Conservation (phyloP, 1,139 yeast genomes). For the Debaryomyces subglobosus region DNA sequence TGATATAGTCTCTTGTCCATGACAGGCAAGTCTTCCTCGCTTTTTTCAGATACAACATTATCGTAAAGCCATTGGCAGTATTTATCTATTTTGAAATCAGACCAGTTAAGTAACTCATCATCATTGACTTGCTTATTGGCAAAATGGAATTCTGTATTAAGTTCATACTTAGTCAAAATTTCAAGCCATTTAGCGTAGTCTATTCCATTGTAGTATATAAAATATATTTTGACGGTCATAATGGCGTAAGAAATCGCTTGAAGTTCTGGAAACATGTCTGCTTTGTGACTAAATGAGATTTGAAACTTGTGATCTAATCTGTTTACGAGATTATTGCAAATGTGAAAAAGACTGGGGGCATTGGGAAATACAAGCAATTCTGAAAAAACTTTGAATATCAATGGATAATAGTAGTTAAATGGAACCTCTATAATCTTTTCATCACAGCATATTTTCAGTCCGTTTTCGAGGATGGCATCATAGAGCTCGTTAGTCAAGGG, state of each 20-base stretch:
- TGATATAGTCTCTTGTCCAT: conserved; percentile 40
- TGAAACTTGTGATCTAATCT: conserved; percentile 13
- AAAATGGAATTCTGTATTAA: conserved; percentile 23
- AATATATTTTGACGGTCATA: conserved; percentile 32
- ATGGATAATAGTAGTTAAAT: conserved; percentile 37
- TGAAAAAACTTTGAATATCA: conserved; percentile 30
- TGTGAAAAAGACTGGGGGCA: conserved; percentile 31
- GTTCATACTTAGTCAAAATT: conserved; percentile 22
- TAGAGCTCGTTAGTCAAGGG: conserved; percentile 35
- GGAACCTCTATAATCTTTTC: conserved; percentile 16
- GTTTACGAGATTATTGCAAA: conserved; percentile 19
- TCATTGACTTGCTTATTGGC: conserved; percentile 11
- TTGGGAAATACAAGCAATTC: conserved; percentile 35
- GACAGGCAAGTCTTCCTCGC: conserved; percentile 25
- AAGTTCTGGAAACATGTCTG: conserved; percentile 32
- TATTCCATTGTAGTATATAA: conserved; percentile 20
- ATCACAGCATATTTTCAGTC: conserved; percentile 12
- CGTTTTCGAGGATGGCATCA: conserved; percentile 19
- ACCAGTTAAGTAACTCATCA: conserved; percentile 41
- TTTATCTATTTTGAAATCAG: conserved; percentile 36
- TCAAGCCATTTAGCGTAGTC: conserved; percentile 27
- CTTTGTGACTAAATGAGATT: conserved; percentile 8
- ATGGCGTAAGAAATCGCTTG: conserved; percentile 27
- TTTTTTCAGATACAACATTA: conserved; percentile 31
- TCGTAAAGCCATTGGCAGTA: conserved; percentile 48